Base-by-base conservation (phyloP, 768 basidiomycete species). In the Mycena chlorophos region DNA sequence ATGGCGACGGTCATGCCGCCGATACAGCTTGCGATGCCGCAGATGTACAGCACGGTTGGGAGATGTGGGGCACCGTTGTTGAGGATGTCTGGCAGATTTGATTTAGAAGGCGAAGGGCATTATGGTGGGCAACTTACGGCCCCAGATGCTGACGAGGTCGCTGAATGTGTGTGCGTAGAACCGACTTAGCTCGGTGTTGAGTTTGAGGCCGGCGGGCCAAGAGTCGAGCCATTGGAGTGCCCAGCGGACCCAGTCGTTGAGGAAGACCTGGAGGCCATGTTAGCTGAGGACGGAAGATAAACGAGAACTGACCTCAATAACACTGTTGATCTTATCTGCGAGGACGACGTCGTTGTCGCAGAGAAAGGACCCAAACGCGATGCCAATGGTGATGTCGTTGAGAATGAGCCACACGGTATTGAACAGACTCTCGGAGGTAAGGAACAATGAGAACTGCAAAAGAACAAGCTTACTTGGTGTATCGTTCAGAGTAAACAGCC, bases 141-240 rank as follows among this genome's bases (percentile, higher is more conserved):
- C 83, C 92, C 93, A 98, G 2, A 81, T 63, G 1, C 75, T 76
- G 16, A 91, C 80, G 14, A 91, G 58, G 23, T 78, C 79, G 2
- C 87, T 75, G 48, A 97, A 86, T 0, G 81, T 78, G 55, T 85
- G 79, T n/a, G 87, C 84, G 64, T 92, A 89, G 67, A 97, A 89
- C 23, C 78, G 75, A 62, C 92, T 91, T n/a, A 99, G 79, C 63
- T 98, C 91, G 0, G 92, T 91, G 65, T 98, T 98, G 50, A 99
- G 85, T 71, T 99, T 99, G 37, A 99, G 73, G 1, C 97, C 96
- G 1, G 87, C 94, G 0, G 96, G 96, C 96, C 96, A 98, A 57
- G 89, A 84, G 68, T 97, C 89, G 13, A 99, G 78, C 95, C 94
- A 98, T 1, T 77, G 63, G 2, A 98, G 75, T 0, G 79, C 75